These are phyloP conservation scores for Diaporthe citrichinensis DNA, from an alignment of 2,329 filamentous ascomycete species.

Conservation along the genomic window DNA sequence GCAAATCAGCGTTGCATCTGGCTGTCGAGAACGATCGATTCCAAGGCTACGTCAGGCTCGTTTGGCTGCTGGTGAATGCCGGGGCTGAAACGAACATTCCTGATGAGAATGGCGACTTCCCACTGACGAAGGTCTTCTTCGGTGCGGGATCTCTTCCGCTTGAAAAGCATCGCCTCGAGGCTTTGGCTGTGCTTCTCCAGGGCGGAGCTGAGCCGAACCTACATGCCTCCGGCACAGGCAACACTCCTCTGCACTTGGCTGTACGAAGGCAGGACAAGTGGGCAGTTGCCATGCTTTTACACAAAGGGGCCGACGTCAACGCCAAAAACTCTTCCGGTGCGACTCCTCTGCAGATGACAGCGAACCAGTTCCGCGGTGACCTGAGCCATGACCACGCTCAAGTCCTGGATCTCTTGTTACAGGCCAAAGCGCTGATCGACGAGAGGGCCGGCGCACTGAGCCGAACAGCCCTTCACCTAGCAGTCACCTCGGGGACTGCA, in stretches of 20 bases:
- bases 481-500: constrained; percentile 29
- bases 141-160: constrained; percentile 28
- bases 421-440: constrained; percentile 26
- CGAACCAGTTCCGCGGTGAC: constrained; percentile 39
- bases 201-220: constrained; percentile 36
- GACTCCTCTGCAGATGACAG: constrained; percentile 37
- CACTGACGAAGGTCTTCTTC: constrained; percentile 36
- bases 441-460: constrained; percentile 34
- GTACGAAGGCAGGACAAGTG: constrained; percentile 37
- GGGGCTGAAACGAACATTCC: constrained; percentile 27
- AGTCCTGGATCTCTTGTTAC: constrained; percentile 34
- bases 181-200: constrained; percentile 36
- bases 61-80: constrained; percentile 41
- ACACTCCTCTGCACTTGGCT: constrained; percentile 36
- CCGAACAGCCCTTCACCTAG: constrained; percentile 35
- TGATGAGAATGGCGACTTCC: constrained; percentile 35
- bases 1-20: constrained; percentile 41
- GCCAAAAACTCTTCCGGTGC: constrained; percentile 33
- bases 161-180: constrained; percentile 30
- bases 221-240: constrained; percentile 31
- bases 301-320: constrained; percentile 34
- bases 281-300: constrained; percentile 34
- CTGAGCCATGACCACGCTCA: constrained; percentile 33
- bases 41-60: constrained; percentile 42
- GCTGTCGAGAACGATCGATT: constrained; percentile 40